A percentile compares a stretch with the other conserved stretches of the same genome.
phyloP scores from a whole-genome alignment of 2,329 filamentous ascomycete genomes.

The Hypomyces perniciosus region DNA sequence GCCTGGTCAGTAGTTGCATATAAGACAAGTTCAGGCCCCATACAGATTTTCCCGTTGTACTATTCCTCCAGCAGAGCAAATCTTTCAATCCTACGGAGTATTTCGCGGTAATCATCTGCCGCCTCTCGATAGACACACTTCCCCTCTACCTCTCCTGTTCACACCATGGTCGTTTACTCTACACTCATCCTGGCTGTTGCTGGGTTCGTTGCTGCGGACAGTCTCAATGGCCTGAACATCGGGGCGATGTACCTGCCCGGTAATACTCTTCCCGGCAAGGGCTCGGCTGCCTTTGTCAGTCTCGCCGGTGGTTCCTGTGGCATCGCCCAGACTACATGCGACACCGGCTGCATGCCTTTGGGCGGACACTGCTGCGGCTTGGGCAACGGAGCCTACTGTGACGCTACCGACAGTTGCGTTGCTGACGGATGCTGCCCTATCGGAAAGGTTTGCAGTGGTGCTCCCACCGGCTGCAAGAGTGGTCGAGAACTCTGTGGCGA shows the following conservation, averaged over 20 bases:
- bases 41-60: neutral
- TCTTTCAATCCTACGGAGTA: neutral
- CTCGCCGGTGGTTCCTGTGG: constrained; percentile 18
- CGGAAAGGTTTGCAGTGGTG: constrained; percentile 21
- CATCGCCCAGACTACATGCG: constrained; percentile 21
- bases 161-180: constrained; percentile 21
- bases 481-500: constrained; percentile 17
- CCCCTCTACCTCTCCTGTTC: constrained; percentile 12
- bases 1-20: neutral
- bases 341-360: constrained; percentile 26
- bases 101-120: neutral
- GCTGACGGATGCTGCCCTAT: constrained; percentile 25
- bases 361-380: constrained; percentile 23
- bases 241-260: constrained; percentile 9
- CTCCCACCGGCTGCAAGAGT: constrained; percentile 8
- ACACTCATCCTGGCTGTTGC: constrained; percentile 22
- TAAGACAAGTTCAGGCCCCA: neutral
- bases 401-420: constrained; percentile 10
- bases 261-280: constrained; percentile 4
- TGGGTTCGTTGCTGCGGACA: constrained; percentile 19
- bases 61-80: neutral
- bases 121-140: neutral
- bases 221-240: constrained; percentile 3
- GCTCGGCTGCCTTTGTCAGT: constrained; percentile 15
- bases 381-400: constrained; percentile 11